phyloP scores from a whole-genome alignment of 768 basidiomycete species.

The Boletus barrowsii region DNA sequence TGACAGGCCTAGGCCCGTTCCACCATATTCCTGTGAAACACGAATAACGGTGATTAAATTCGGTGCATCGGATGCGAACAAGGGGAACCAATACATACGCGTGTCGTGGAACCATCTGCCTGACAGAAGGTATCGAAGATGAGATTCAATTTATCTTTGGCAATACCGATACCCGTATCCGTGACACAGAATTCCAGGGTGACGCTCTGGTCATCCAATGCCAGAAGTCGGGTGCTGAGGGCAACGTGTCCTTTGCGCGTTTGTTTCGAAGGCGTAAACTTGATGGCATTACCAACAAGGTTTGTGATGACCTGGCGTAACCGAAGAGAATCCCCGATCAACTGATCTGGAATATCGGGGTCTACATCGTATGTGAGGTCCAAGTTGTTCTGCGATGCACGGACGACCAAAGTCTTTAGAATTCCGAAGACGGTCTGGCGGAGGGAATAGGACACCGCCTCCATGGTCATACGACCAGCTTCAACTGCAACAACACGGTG shows the following conservation, averaged over 20 bases:
- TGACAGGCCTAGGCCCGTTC: constrained; percentile 92
- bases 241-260: constrained; percentile 86
- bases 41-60: constrained; percentile 15
- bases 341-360: constrained; percentile 91
- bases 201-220: constrained; percentile 77
- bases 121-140: constrained; percentile 99
- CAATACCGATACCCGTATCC: constrained; percentile 98
- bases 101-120: constrained; percentile 95
- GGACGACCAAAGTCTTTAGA: constrained; percentile 95
- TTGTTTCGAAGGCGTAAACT: constrained; percentile 86
- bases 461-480: constrained; percentile 99
- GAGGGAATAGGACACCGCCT: constrained; percentile 95
- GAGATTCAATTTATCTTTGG: constrained; percentile 94
- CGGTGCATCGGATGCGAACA: constrained; percentile 7
- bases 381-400: constrained; percentile 93
- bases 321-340: constrained; percentile 94
- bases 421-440: constrained; percentile 98
- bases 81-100: constrained; percentile 47
- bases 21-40: constrained; percentile 80
- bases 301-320: constrained; percentile 95
- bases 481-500: constrained; percentile 60
- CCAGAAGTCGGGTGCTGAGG: constrained; percentile 76
- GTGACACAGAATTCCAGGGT: constrained; percentile 96
- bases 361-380: constrained; percentile 97
- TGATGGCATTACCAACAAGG: constrained; percentile 93